A percentile compares a stretch with the other conserved stretches of the same genome.
Conservation (phyloP, 495 filamentous ascomycete genomes). For the Annulohypoxylon bovei region DNA sequence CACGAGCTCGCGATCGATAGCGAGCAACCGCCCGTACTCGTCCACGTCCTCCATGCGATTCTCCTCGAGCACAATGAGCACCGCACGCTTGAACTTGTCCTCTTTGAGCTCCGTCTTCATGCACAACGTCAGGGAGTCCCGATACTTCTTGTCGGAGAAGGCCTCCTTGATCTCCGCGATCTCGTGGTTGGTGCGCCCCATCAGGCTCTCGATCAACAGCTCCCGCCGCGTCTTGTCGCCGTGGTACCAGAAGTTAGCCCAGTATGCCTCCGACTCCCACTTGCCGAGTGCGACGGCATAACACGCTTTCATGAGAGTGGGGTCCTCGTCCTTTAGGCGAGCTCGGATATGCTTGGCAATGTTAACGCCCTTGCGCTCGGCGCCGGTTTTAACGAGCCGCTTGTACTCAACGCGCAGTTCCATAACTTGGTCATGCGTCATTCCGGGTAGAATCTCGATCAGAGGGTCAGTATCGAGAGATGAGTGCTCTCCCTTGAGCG, state of each 20-base stretch:
- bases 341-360: constrained; percentile 95
- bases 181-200: constrained; percentile 87
- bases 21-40: constrained; percentile 52
- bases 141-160: constrained; percentile 92
- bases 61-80: constrained; percentile 86
- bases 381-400: constrained; percentile 75
- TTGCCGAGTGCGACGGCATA: constrained; percentile 90
- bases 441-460: constrained; percentile 82
- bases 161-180: constrained; percentile 91
- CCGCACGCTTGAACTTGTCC: constrained; percentile 91
- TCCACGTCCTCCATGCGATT: constrained; percentile 81
- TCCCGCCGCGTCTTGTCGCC: constrained; percentile 83
- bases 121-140: constrained; percentile 80
- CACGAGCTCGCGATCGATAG: constrained; percentile 62
- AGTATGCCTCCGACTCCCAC: constrained; percentile 96
- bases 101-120: constrained; percentile 92
- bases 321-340: constrained; percentile 71
- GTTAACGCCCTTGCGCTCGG: constrained; percentile 84
- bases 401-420: constrained; percentile 90
- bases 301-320: constrained; percentile 81
- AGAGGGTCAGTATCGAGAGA: constrained; percentile 74
- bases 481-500: constrained; percentile 73
- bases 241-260: constrained; percentile 99
- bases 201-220: constrained; percentile 89
- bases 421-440: constrained; percentile 87